Evolutionary conservation across 306 rosid genomes (phyloP).

Genomic region (Urtica urens): DNA sequence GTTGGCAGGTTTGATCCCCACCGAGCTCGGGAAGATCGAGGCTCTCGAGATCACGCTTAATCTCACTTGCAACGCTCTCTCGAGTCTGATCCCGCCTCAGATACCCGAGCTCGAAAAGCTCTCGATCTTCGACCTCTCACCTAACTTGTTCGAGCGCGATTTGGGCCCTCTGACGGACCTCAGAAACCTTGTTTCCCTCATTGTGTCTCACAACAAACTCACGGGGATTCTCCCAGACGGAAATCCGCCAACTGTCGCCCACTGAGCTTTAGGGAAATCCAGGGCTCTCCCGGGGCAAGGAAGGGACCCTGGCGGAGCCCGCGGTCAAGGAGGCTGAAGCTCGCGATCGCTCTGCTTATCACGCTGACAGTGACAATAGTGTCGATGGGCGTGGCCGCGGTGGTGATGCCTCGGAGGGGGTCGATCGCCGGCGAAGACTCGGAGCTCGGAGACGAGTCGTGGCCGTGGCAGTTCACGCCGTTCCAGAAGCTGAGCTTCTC

Average conservation of each 20-base stretch:
- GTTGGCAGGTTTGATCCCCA: slow-evolving; percentile 52
- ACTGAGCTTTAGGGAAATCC: slow-evolving; percentile 55
- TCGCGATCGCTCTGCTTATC: slow-evolving; percentile 60
- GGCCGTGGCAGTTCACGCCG: slow-evolving; percentile 90
- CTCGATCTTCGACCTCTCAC: slow-evolving; percentile 66
- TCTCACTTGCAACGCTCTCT: slow-evolving; percentile 62
- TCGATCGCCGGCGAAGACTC: slow-evolving; percentile 53
- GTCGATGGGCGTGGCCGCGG: slow-evolving; percentile 61
- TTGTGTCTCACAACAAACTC: slow-evolving; percentile 72
- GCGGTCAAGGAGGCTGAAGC: slow-evolving; percentile 48
- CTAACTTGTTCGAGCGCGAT: slow-evolving; percentile 67
- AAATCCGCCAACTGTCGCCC: slow-evolving; percentile 59
- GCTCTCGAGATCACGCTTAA: slow-evolving; percentile 74
- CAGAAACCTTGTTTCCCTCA: slow-evolving; percentile 67
- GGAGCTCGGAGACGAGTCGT: slow-evolving; percentile 63
- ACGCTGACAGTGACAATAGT: slow-evolving; percentile 58
- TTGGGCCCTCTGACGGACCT: slow-evolving; percentile 51
- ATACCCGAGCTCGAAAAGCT: slow-evolving; percentile 67
- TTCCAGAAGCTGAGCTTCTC: slow-evolving; percentile 81
- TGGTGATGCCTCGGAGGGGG: slow-evolving; percentile 48
- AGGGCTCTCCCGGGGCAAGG: slow-evolving; percentile 45
- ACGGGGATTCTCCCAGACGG: slow-evolving; percentile 72
- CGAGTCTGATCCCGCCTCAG: slow-evolving; percentile 58
- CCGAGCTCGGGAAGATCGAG: slow-evolving; percentile 46
- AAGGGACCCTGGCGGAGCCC: slow-evolving; percentile 24